Evolutionary conservation across 768 basidiomycete species (phyloP), one percentile per base, ranked within the genome.

Genomic region (Pisolithus marmoratus): DNA sequence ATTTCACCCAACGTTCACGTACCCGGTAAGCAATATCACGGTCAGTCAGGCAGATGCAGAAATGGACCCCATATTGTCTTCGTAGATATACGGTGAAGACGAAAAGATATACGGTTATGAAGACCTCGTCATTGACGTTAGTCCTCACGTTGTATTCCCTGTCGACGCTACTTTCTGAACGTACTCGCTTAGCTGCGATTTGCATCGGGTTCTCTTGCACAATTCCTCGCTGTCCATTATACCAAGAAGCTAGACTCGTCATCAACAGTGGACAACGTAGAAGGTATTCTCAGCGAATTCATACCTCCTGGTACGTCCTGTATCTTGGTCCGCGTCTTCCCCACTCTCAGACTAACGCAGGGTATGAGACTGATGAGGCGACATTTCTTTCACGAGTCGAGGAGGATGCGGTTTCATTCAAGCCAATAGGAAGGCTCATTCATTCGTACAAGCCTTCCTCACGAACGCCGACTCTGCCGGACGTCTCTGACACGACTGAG

Each of bases 31-130:
- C 63, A 38, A n/a, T 37, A 42, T n/a, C 12, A 23, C 41, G 24
- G 1, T n/a, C 22, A 31, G 37, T 44, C 20, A 29, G 48, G 8
- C 34, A n/a, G 37, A 41, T 23, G 8, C 38, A 46, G 59, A 24
- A 65, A 14, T 19, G 11, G 12, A 26, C 23, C 19, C 38, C 34
- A 5, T 19, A n/a, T 29, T 19, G 26, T 29, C 29, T 44, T 17
- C 6, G 48, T 40, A 92, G 90, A 94, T 99, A 62, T 97, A 84
- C 63, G 95, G 95, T 48, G 92, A 97, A 61, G 89, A 95, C 49
- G 94, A 99, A 72, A 94, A 85, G 72, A 86, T 98, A 51, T 97
- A 95, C 65, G 95, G 95, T 2, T 98, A 96, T 70, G 79, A 83
- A 55, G 85, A 85, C 61, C 76, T 99, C 31, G 66, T 78, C 24